A percentile compares a stretch with the other conserved stretches of the same genome.
Evolutionary conservation across 345 rosid genomes (phyloP).

Genomic region (Populus tremula): DNA sequence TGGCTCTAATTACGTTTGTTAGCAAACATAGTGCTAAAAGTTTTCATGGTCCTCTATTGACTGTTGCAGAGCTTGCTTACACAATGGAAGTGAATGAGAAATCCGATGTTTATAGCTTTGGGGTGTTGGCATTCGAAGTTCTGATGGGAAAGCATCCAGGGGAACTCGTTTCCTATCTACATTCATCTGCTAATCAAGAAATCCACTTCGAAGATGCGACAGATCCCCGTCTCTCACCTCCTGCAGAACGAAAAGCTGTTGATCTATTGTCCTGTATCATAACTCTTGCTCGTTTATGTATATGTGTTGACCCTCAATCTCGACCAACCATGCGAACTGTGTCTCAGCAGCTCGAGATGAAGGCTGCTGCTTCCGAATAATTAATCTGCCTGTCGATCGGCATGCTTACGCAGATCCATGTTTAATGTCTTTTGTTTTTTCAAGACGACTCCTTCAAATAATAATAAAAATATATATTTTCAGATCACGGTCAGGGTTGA

Average conservation of each 20-base stretch:
- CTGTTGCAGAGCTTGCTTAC: slow-evolving; percentile 17
- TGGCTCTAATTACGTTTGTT: too few relatives aligned
- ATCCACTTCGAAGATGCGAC: slow-evolving; percentile 7
- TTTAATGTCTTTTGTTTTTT: too few relatives aligned
- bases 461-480: too few relatives aligned
- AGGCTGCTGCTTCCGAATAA: neutral
- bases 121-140: slow-evolving; percentile 6
- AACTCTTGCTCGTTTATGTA: slow-evolving; percentile 6
- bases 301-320: slow-evolving; percentile 12
- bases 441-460: too few relatives aligned
- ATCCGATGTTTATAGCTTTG: slow-evolving; percentile 12
- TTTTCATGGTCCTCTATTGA: neutral
- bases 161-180: neutral
- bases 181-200: neutral
- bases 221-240: slow-evolving; percentile 11
- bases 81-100: neutral
- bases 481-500: too few relatives aligned
- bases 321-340: slow-evolving; percentile 22
- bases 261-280: slow-evolving; percentile 1
- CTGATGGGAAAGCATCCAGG: slow-evolving; percentile 20
- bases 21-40: too few relatives aligned
- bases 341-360: slow-evolving; percentile 7
- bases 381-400: too few relatives aligned
- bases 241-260: neutral
- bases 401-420: too few relatives aligned